Conservation (phyloP, 805 yeast species). For the Candida incommunis region DNA sequence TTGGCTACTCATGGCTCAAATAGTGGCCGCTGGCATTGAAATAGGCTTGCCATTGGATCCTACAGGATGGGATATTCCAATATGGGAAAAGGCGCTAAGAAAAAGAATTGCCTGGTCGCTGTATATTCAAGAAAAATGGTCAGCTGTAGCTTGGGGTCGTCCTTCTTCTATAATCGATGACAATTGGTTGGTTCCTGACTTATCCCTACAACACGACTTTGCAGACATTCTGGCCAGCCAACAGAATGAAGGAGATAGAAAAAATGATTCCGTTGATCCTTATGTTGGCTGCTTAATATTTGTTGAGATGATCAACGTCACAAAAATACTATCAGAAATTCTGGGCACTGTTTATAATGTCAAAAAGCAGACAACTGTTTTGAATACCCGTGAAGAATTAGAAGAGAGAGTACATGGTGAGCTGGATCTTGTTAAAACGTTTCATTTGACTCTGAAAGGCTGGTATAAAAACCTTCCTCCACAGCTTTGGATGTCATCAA, state of each 20-base stretch:
- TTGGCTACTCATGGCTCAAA: conserved; percentile 46
- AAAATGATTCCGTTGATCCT: conserved; percentile 8
- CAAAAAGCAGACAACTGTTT: conserved; percentile 3
- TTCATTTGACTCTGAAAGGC: conserved; percentile 12
- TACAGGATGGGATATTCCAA: conserved; percentile 71
- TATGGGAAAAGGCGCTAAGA: conserved; percentile 80
- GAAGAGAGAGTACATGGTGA: conserved; percentile 7
- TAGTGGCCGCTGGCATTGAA: conserved; percentile 73
- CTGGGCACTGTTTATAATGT: conserved; percentile 11
- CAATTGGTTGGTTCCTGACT: conserved; percentile 63
- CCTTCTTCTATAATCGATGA: conserved; percentile 61
- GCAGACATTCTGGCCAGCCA: conserved; percentile 6
- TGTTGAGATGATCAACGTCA: conserved; percentile 12
- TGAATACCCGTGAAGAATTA: conserved; percentile 2
- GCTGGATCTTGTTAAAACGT: conserved; percentile 10
- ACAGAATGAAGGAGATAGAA: too few relatives aligned
- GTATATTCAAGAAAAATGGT: conserved; percentile 79
- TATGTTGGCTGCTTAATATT: conserved; percentile 12
- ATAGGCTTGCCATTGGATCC: conserved; percentile 76
- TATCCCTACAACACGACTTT: conserved; percentile 17
- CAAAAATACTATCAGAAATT: conserved; percentile 13
- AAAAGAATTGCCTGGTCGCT: conserved; percentile 87
- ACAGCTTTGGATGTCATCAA: conserved; percentile 12
- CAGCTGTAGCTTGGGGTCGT: conserved; percentile 56
- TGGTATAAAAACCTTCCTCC: conserved; percentile 16